Base-by-base conservation (phyloP, 2,329 filamentous ascomycete genomes). In the Chaetomium globosum region DNA sequence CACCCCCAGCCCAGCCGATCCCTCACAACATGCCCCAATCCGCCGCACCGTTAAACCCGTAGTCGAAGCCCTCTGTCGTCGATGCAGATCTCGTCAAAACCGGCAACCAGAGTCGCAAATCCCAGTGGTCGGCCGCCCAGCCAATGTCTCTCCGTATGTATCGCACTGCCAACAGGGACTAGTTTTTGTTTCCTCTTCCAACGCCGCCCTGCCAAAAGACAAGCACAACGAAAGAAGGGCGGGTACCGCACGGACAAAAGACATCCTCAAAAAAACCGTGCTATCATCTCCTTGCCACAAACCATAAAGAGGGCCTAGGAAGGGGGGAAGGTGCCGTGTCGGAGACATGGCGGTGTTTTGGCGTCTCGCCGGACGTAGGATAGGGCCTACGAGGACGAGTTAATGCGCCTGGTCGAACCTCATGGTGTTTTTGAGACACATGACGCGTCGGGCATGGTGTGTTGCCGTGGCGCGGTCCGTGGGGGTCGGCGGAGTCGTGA, bases 231-330 rank as follows among this genome's bases (percentile, higher is more conserved):
- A 13, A 76, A 78, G 85, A 86, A 88, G 87, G 89, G 89, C 87
- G 21, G 78, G 81, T 80, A 75, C 74, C 81, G 82, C 88, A 84
- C 91, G 91, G 85, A 90, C 91, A 96, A 97, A 97, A 87, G 79
- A 93, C 92, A 89, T 96, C 92, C 84, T 83, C 84, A 96, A 97
- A 68, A 43, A 97, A 96, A 87, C 87, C 92, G 91, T 86, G 81
- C 81, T 85, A 56, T 85, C 84, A 74, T 87, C 85, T 84, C 81
- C 70, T 63, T 33, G 68, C 63, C 66, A 64, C 53, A 63, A 21
- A 61, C 72, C 73, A 73, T 85, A 74, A 85, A 78, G 71, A 72
- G 74, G 71, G 71, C 72, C 70, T 70, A 87, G 86, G 71, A 79
- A 73, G 46, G 53, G 67, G 75, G 71, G 21, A 48, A 12, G 46